phyloP scores from a whole-genome alignment of 768 basidiomycete genomes.

The Xerocomellus intermedius region DNA sequence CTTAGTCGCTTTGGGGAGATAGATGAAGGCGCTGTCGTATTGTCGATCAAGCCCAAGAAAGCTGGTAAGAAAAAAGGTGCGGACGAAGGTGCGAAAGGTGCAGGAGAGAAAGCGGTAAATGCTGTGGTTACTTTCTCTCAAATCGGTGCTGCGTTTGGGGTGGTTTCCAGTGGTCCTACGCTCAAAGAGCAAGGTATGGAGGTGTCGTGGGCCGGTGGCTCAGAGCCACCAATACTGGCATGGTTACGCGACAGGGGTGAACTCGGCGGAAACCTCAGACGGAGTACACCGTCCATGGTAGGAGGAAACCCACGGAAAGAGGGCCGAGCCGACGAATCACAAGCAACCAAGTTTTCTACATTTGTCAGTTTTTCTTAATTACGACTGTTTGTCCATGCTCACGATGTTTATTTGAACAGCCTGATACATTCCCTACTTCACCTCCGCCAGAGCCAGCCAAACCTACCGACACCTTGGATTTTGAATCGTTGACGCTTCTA shows the following conservation, averaged over 20 bases:
- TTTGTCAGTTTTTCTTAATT: conserved; percentile 6
- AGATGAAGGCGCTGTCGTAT: conserved; percentile 63
- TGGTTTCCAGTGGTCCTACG: conserved; percentile 59
- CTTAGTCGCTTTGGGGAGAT: conserved; percentile 60
- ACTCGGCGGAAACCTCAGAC: conserved; percentile 35
- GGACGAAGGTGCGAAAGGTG: conserved; percentile 42
- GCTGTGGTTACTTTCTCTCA: conserved; percentile 77
- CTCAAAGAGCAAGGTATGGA: conserved; percentile 61
- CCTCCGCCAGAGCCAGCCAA: conserved; percentile 22
- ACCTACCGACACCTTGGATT: conserved; percentile 55
- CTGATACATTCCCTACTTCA: conserved; percentile 17
- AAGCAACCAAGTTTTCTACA: conserved; percentile 46
- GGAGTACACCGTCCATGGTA: conserved; percentile 2
- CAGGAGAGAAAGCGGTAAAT: conserved; percentile 51
- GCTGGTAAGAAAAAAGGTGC: conserved; percentile 16
- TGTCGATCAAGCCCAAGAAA: conserved; percentile 63
- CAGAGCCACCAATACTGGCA: conserved; percentile 65
- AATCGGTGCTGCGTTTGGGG: conserved; percentile 74
- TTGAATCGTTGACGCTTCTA: conserved; percentile 77
- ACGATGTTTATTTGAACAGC: conserved; percentile 13
- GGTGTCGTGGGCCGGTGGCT: conserved; percentile 68
- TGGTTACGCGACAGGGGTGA: conserved; percentile 76
- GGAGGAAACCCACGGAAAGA: conserved; percentile 2
- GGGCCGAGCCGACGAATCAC: conserved; percentile 1
- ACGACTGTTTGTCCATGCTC: neutral